Conservation (phyloP, 2,329 filamentous ascomycete species). For the Calonectria ilicicola region DNA sequence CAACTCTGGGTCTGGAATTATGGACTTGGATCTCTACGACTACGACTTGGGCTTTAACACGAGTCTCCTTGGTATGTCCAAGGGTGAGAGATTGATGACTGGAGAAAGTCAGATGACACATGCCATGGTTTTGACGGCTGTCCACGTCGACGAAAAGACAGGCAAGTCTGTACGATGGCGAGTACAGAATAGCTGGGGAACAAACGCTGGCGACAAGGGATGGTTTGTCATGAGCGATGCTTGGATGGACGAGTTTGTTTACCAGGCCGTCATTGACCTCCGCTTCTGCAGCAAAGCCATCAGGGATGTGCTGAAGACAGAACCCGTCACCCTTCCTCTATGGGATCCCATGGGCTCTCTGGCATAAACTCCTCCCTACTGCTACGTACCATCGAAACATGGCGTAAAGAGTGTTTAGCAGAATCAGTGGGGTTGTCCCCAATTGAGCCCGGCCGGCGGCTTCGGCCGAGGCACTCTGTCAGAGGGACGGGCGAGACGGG, state of each 20-base stretch:
- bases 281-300: slow-evolving; percentile 74
- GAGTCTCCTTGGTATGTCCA: slow-evolving; percentile 77
- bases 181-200: slow-evolving; percentile 89
- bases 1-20: slow-evolving; percentile 75
- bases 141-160: slow-evolving; percentile 76
- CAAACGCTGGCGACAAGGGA: slow-evolving; percentile 76
- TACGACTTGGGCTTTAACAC: slow-evolving; percentile 89
- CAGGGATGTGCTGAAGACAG: slow-evolving; percentile 75
- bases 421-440: background rate
- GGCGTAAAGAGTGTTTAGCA: background rate
- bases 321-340: slow-evolving; percentile 77
- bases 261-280: slow-evolving; percentile 87
- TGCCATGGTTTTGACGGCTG: slow-evolving; percentile 90
- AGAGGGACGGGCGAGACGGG: background rate
- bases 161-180: slow-evolving; percentile 81
- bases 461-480: background rate
- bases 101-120: slow-evolving; percentile 90
- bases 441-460: background rate
- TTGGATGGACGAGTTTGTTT: slow-evolving; percentile 85
- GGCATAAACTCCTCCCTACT: slow-evolving; percentile 58
- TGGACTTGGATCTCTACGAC: slow-evolving; percentile 83
- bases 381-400: background rate
- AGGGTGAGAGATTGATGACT: slow-evolving; percentile 78
- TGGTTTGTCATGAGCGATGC: slow-evolving; percentile 92
- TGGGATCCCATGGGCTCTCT: slow-evolving; percentile 87